A percentile compares a stretch with the other conserved stretches of the same genome.
Conservation (phyloP, 2,329 filamentous ascomycete species). For the Xylariales sp. region DNA sequence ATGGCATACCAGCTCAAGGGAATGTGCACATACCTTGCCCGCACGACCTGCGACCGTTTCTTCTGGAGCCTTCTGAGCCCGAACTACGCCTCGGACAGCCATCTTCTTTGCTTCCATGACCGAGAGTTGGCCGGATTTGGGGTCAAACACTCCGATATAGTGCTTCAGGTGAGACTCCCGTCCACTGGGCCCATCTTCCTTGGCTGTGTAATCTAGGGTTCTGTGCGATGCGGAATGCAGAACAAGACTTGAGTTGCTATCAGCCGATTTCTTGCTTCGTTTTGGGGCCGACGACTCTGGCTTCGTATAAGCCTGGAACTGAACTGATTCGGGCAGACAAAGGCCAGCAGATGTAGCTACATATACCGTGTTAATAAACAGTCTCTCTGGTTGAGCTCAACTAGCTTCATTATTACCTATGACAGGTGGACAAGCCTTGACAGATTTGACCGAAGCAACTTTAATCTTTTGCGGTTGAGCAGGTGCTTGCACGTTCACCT, state of each 20-base stretch:
- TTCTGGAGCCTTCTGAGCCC: slow-evolving; percentile 47
- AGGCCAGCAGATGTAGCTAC: slow-evolving; percentile 37
- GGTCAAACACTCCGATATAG: slow-evolving; percentile 62
- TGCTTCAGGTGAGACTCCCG: slow-evolving; percentile 49
- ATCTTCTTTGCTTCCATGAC: slow-evolving; percentile 63
- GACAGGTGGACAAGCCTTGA: slow-evolving; percentile 45
- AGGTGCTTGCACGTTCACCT: slow-evolving; percentile 41
- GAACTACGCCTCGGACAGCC: slow-evolving; percentile 53
- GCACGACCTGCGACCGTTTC: slow-evolving; percentile 36
- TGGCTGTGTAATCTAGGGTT: slow-evolving; percentile 56
- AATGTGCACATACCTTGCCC: slow-evolving; percentile 26
- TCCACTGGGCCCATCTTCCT: slow-evolving; percentile 42
- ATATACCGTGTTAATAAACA: neutral
- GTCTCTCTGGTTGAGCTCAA: neutral
- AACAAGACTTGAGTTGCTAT: slow-evolving; percentile 42
- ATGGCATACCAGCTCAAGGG: slow-evolving; percentile 1
- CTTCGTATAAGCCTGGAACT: slow-evolving; percentile 46
- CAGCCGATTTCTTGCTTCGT: slow-evolving; percentile 33
- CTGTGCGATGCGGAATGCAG: slow-evolving; percentile 54
- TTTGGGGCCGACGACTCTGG: slow-evolving; percentile 23
- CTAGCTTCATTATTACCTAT: slow-evolving; percentile 40
- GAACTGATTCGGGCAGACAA: slow-evolving; percentile 26
- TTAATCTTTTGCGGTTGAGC: slow-evolving; percentile 31
- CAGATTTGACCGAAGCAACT: slow-evolving; percentile 41
- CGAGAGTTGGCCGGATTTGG: slow-evolving; percentile 52